Evolutionary conservation across 2,329 filamentous ascomycete species (phyloP), one percentile per base, ranked within the genome.

Genomic region (Neonectria ditissima): DNA sequence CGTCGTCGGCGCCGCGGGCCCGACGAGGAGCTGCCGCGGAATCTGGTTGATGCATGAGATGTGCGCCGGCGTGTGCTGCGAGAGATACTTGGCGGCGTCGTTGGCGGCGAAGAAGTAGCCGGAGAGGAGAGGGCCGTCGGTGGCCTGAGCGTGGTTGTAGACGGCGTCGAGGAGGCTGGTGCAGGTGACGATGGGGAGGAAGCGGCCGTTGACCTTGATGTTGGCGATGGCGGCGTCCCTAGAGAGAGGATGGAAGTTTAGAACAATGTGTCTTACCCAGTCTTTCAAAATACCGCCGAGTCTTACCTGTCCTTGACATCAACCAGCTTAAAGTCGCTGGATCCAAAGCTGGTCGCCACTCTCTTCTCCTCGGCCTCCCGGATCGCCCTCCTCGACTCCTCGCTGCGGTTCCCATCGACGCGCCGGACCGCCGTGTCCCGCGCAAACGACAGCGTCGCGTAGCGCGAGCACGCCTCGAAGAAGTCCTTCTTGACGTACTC

Each of bases 401-500:
- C 60, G 14, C 34, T 63, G 11, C 26, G 48, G 22, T 63, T 58
- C 24, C 28, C 45, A 13, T 58, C 60, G 5, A 62, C 59, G 6
- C 59, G 53, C 53, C 51, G 52, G 28, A 62, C 53, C 2, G 32
- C 22, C 22, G 59, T 56, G 37, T 62, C 59, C 5, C 55, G 45
- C 16, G 59, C 59, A 56, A 62, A 62, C 16, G 59, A 52, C 26
- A 62, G 30, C 1, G 54, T 57, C 11, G 54, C 53, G 26, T 53
- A 53, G 2, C 59, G 47, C 16, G 54, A 62, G 18, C 60, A 63
- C 20, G 60, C 60, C 62, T 0, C 65, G 41, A 3, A 69, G n/a
- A 4, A 72, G 26, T 72, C 69, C 11, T 68, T 72, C 45, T 71
- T 72, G 4, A 71, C 66, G 59, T 63, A 72, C 16, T 72, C 69